Evolutionary conservation across 768 basidiomycete genomes (phyloP), one percentile per base, ranked within the genome.

Genomic region (Lentinula guzmanii): DNA sequence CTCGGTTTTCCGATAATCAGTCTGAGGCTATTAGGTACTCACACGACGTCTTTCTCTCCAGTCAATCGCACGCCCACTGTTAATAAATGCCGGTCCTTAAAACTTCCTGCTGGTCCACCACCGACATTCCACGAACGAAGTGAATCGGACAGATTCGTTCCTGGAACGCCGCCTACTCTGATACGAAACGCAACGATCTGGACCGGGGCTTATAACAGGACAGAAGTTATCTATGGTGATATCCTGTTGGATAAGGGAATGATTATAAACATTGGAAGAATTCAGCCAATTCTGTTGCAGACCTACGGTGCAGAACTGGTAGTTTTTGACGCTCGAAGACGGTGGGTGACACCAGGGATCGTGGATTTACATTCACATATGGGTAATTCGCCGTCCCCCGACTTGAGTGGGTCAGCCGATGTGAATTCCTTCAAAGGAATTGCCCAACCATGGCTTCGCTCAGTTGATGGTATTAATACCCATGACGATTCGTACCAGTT

Each of bases 301-400:
- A 58, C 68, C 37, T 57, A 57, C 1, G 5, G 21, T 2, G 24
- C 31, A 54, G 60, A 56, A 43, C 62, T 71, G 56, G 46, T 34
- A 4, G 39, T 55, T 11, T 68, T 91, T 13, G 85, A 95, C 64
- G 84, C 82, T 1, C 71, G 82, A 42, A 86, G 86, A 8, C 78
- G 84, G 15, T 94, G 91, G 91, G 79, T 93, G 10, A 90, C 91
- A 0, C 90, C 92, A n/a, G 91, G 83, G 13, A 75, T 87, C 60
- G 76, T 88, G 41, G 85, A 87, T 67, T 71, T 86, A 54, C 89
- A 90, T 70, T 86, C 86, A 1, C 89, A 92, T 67, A 66, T 89
- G 43, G 88, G 85, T 15, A 79, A 84, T 37, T 74, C 67, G 18
- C 65, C 84, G 11, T 72, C 81, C 0, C 89, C 89, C 0, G 66